phyloP scores from a whole-genome alignment of 1,139 yeast species.

The Sugiyamaella sp. region DNA sequence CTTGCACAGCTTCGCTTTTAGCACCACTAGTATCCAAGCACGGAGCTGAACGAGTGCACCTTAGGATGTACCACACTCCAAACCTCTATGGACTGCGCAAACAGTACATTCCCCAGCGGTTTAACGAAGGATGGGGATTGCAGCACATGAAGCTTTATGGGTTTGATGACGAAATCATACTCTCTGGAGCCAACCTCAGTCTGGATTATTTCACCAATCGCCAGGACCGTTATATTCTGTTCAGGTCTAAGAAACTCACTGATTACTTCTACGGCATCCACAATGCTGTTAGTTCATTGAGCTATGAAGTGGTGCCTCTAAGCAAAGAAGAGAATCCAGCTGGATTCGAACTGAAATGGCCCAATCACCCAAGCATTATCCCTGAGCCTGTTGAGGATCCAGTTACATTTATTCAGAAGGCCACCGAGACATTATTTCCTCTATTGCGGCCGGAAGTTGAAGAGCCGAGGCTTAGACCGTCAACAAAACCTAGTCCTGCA shows the following conservation, averaged over 20 bases:
- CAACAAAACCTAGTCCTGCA: background rate
- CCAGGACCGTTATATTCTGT: slow-evolving; percentile 87
- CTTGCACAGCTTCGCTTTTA: slow-evolving; percentile 75
- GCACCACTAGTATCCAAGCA: slow-evolving; percentile 66
- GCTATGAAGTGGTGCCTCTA: slow-evolving; percentile 60
- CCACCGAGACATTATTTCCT: slow-evolving; percentile 61
- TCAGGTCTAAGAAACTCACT: slow-evolving; percentile 59
- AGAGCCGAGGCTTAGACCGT: background rate
- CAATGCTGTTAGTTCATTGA: slow-evolving; percentile 62
- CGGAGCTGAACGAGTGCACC: slow-evolving; percentile 71
- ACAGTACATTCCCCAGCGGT: slow-evolving; percentile 70
- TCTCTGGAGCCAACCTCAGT: slow-evolving; percentile 91
- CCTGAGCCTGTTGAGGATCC: slow-evolving; percentile 71
- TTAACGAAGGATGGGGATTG: slow-evolving; percentile 89
- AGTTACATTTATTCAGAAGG: slow-evolving; percentile 58
- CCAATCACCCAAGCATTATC: slow-evolving; percentile 60
- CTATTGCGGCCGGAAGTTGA: slow-evolving; percentile 44
- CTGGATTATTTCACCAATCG: slow-evolving; percentile 93
- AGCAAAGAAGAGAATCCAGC: slow-evolving; percentile 22
- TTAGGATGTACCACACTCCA: slow-evolving; percentile 90
- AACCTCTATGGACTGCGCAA: slow-evolving; percentile 70
- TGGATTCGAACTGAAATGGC: slow-evolving; percentile 73
- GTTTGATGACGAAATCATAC: slow-evolving; percentile 83
- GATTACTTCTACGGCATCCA: slow-evolving; percentile 77
- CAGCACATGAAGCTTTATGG: slow-evolving; percentile 99